Percentiles rank a stretch among this genome's conserved stretches.
Conservation (phyloP, 441 rosid species). For the Isatis lusitanica region DNA sequence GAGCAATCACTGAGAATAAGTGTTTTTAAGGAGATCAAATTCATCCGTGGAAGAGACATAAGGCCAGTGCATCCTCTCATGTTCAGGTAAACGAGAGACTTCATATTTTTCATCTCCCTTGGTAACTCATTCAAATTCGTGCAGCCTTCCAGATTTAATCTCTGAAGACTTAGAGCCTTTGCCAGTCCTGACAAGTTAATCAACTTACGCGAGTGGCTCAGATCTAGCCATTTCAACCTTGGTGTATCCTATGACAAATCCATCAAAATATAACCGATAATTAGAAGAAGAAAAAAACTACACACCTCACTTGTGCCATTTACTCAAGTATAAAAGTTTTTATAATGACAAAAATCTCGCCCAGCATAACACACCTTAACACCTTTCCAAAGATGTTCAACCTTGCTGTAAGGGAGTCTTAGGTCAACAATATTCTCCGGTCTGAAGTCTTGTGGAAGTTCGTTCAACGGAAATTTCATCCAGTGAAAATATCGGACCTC, state of each 20-base stretch:
- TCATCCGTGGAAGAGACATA: neutral
- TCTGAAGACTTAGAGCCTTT: neutral
- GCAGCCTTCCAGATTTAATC: conserved; percentile 17
- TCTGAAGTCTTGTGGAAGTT: neutral
- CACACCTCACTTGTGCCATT: neutral
- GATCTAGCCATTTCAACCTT: neutral
- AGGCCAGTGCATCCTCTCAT: conserved; percentile 8
- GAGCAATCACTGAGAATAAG: conserved; percentile 18
- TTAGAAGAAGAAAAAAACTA: neutral
- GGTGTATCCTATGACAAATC: neutral
- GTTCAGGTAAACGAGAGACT: neutral
- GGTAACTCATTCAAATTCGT: neutral
- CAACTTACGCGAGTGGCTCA: neutral
- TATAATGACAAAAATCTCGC: too few relatives aligned
- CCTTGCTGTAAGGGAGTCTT: neutral
- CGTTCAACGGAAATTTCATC: neutral
- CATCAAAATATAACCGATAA: neutral
- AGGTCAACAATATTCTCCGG: neutral
- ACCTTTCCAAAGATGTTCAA: neutral
- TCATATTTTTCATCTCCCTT: neutral
- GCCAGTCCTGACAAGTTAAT: neutral
- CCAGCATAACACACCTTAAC: neutral
- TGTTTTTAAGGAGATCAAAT: neutral
- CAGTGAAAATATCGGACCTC: neutral
- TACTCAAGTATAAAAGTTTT: too few relatives aligned